Base-by-base conservation (phyloP, 176 grass and related monocot genomes). In the Secale cereale region DNA sequence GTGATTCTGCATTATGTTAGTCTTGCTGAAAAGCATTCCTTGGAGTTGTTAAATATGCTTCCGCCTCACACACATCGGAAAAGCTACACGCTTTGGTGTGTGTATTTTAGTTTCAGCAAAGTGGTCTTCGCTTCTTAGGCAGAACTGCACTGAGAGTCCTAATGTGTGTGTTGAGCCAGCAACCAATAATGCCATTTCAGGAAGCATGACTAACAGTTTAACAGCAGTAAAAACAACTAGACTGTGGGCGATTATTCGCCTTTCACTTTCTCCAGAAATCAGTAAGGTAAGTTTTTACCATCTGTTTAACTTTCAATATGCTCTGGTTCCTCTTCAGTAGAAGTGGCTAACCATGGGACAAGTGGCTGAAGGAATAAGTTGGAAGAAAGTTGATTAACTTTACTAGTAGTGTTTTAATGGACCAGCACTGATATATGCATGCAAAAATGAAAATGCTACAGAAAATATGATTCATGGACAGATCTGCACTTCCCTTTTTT, bases 121-220 rank as follows among this genome's bases (percentile, higher is more conserved):
- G 37, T 17, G n/a, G 74, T 74, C 41, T 65, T 71, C 7, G 35
- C 35, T 36, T 83, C 81, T 79, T 45, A n/a, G 59, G 74, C 41
- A 20, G 88, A 79, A 83, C 67, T 48, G 8, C 79, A 75, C 12
- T 1, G 13, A 28, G 48, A 3, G 60, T 46, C 74, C 23, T 11
- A 28, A 59, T 83, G 22, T 3, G 66, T n/a, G n/a, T 39, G 59
- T 50, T 33, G 36, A 36, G 5, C 89, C 27, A 26, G 15, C 29
- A 73, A n/a, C 45, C 11, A 37, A 35, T 45, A 12, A 59, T 65
- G 20, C 27, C 36, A 45, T 66, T 72, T 65, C 7, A 3, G 10
- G 35, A 63, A 17, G 50, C 22, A 70, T 40, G 54, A 62, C 54
- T 78, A 31, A 19, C 35, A 62, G 25, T 66, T 68, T 20, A 78